Percentiles rank a stretch among this genome's conserved stretches.
phyloP scores from a whole-genome alignment of 371 early-diverging fungal species.

The Chytridium lagenaria region DNA sequence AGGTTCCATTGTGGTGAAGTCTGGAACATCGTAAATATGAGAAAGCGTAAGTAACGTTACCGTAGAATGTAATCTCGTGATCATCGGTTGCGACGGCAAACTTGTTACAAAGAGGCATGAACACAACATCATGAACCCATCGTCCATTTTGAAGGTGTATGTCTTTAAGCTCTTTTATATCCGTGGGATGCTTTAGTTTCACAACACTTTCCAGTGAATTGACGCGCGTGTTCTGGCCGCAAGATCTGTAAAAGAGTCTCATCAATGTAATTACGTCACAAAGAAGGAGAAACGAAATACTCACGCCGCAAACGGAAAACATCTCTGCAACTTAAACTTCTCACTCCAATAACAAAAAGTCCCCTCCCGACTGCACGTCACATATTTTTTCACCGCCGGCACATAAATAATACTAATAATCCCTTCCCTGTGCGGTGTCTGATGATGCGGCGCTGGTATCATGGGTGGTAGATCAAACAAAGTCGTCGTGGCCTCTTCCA shows the following conservation, averaged over 20 bases:
- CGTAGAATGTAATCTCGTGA: constrained; percentile 56
- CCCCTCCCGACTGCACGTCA: constrained; percentile 56
- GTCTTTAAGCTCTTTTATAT: constrained; percentile 15
- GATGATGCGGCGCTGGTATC: constrained; percentile 26
- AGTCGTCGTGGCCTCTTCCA: constrained; percentile 45
- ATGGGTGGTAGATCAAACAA: constrained; percentile 44
- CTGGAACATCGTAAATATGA: constrained; percentile 21
- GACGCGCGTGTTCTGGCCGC: constrained; percentile 8
- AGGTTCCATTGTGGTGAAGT: constrained; percentile 45
- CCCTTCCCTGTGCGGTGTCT: constrained; percentile 51
- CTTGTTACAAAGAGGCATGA: constrained; percentile 47
- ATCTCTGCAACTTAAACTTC: constrained; percentile 52
- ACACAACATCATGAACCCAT: constrained; percentile 53
- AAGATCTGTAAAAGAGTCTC: neutral
- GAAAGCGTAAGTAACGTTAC: constrained; percentile 23
- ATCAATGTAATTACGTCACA: neutral
- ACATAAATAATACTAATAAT: constrained; percentile 46
- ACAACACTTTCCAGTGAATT: constrained; percentile 21
- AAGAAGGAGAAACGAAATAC: constrained; percentile 11
- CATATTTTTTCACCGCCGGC: constrained; percentile 31
- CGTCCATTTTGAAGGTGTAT: constrained; percentile 27
- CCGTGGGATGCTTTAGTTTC: constrained; percentile 20
- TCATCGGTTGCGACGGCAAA: constrained; percentile 54
- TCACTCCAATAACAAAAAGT: constrained; percentile 57
- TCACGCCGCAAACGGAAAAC: constrained; percentile 46